phyloP scores from a whole-genome alignment of 768 basidiomycete genomes.

The Hericium erinaceus region DNA sequence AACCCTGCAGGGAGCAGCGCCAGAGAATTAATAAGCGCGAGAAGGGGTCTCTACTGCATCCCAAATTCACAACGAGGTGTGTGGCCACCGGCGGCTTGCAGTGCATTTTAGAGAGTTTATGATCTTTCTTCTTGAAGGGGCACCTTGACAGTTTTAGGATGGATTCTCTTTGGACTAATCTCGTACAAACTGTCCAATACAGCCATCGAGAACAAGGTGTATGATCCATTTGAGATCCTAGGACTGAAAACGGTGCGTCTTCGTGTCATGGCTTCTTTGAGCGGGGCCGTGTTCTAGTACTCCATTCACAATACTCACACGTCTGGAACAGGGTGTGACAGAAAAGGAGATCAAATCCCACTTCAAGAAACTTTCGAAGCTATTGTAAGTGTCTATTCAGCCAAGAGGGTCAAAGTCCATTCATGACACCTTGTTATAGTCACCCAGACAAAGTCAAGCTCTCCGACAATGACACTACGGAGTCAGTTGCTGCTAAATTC shows the following conservation, averaged over 20 bases:
- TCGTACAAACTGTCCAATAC: constrained; percentile 54
- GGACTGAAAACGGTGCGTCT: constrained; percentile 58
- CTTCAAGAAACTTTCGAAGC: constrained; percentile 83
- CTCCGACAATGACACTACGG: constrained; percentile 73
- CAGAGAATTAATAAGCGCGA: constrained; percentile 20
- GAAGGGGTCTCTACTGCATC: constrained; percentile 11
- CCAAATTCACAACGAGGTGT: constrained; percentile 5
- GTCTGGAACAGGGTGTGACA: constrained; percentile 39
- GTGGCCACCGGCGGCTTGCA: background rate
- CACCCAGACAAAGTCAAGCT: constrained; percentile 96
- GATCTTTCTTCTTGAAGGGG: constrained; percentile 31
- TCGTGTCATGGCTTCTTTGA: background rate
- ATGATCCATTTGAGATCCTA: constrained; percentile 92
- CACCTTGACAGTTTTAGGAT: constrained; percentile 56
- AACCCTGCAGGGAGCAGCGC: constrained; percentile 19
- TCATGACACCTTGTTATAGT: constrained; percentile 29
- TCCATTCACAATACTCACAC: background rate
- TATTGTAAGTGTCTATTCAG: constrained; percentile 46
- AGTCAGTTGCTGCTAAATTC: constrained; percentile 78
- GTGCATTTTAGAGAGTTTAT: background rate
- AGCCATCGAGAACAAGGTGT: constrained; percentile 58
- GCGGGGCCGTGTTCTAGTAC: background rate
- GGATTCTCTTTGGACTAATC: constrained; percentile 61
- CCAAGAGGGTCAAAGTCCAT: background rate
- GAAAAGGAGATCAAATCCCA: constrained; percentile 95